phyloP scores from a whole-genome alignment of 2,329 filamentous ascomycete species.

The Fonsecaea pugnacius region DNA sequence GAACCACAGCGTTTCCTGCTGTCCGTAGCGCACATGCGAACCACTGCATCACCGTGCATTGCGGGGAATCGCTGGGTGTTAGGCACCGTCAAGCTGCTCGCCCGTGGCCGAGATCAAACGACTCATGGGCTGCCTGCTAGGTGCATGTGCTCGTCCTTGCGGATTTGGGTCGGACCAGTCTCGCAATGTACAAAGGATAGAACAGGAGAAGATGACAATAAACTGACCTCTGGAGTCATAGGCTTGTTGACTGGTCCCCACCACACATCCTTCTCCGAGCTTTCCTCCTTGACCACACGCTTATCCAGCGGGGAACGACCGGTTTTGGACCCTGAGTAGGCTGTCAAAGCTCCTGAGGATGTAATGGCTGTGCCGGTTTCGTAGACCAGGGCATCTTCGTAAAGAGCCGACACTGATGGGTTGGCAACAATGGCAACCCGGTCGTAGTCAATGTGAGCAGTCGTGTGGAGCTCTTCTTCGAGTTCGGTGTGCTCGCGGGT shows the following conservation, averaged over 20 bases:
- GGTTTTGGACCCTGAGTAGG: constrained; percentile 98
- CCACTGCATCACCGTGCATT: constrained; percentile 13
- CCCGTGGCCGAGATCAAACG: neutral
- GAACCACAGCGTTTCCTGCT: constrained; percentile 19
- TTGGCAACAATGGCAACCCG: constrained; percentile 96
- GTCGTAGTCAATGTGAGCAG: constrained; percentile 98
- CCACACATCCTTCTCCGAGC: constrained; percentile 92
- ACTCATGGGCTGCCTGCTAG: neutral
- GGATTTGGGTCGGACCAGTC: constrained; percentile 36
- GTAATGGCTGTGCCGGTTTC: constrained; percentile 98
- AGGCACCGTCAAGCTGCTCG: neutral
- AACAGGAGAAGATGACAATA: constrained; percentile 22
- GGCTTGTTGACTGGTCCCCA: constrained; percentile 99
- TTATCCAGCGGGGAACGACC: constrained; percentile 96
- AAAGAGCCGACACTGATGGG: constrained; percentile 90
- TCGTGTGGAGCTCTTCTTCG: constrained; percentile 96
- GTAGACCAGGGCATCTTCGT: constrained; percentile 97
- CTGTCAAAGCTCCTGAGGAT: constrained; percentile 89
- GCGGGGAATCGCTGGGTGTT: constrained; percentile 19
- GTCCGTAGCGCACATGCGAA: constrained; percentile 19
- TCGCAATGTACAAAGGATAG: constrained; percentile 27
- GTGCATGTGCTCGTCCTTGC: constrained; percentile 9
- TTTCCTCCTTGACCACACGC: constrained; percentile 89
- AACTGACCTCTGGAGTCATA: constrained; percentile 90
- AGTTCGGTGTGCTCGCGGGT: constrained; percentile 90